Percentiles rank a stretch among this genome's conserved stretches.
Conservation (phyloP, 2,329 filamentous ascomycete genomes). For the Bipolaris victoriae region DNA sequence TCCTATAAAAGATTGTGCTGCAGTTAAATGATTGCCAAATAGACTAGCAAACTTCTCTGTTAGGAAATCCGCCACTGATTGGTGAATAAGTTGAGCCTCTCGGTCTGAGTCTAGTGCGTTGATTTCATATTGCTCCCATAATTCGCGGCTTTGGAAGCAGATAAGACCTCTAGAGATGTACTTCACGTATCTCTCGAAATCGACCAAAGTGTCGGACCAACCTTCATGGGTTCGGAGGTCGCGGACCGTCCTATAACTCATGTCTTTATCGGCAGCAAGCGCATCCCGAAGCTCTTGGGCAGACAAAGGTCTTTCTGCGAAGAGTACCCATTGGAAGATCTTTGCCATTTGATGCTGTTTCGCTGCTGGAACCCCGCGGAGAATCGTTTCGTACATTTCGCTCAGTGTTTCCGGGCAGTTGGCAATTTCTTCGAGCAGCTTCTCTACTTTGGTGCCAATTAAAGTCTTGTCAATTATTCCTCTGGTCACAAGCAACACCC, state of each 20-base stretch:
- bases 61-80: not conserved
- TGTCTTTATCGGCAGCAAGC: constrained; percentile 17
- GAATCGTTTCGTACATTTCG: not conserved
- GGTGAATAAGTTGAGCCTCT: constrained; percentile 19
- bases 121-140: constrained; percentile 21
- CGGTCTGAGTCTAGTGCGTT: constrained; percentile 16
- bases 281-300: constrained; percentile 22
- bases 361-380: not conserved
- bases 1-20: constrained; percentile 14
- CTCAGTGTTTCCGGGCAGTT: not conserved
- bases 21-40: constrained; percentile 3
- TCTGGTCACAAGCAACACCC: constrained; percentile 14
- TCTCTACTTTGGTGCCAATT: not conserved
- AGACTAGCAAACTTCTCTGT: not conserved
- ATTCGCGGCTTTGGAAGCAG: constrained; percentile 14
- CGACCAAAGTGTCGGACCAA: constrained; percentile 10
- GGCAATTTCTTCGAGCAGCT: not conserved
- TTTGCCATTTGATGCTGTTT: constrained; percentile 10
- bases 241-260: constrained; percentile 8
- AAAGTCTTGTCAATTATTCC: constrained; percentile 8
- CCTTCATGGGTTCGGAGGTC: constrained; percentile 8
- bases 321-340: constrained; percentile 17
- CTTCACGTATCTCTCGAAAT: constrained; percentile 19
- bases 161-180: constrained; percentile 20
- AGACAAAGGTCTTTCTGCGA: constrained; percentile 14